Percentiles rank a stretch among this genome's conserved stretches.
phyloP scores from a whole-genome alignment of 2,329 filamentous ascomycete genomes.

The Pseudonectria foliicola region DNA sequence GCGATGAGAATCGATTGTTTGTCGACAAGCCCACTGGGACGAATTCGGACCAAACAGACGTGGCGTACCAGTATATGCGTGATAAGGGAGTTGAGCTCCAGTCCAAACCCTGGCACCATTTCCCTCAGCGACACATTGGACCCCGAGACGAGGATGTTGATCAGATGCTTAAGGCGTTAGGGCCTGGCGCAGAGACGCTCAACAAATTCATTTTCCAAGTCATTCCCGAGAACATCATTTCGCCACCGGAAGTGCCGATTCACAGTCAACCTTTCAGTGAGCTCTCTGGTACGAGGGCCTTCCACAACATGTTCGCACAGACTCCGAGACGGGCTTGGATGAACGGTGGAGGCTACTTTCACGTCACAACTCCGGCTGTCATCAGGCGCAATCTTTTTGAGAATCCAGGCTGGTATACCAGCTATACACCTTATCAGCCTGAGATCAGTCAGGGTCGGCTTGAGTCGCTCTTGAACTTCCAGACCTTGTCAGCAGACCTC shows the following conservation, averaged over 20 bases:
- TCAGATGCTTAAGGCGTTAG: conserved; percentile 73
- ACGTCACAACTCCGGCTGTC: conserved; percentile 77
- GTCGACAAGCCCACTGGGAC: too few relatives aligned
- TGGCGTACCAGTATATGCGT: conserved; percentile 17
- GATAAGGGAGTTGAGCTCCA: conserved; percentile 11
- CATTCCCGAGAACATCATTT: conserved; percentile 68
- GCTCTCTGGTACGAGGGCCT: conserved; percentile 12
- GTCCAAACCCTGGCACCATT: conserved; percentile 46
- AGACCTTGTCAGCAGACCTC: conserved; percentile 84
- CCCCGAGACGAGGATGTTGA: conserved; percentile 62
- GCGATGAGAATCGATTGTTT: too few relatives aligned
- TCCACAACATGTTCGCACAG: conserved; percentile 31
- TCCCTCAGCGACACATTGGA: conserved; percentile 70
- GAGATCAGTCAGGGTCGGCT: conserved; percentile 94
- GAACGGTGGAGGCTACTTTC: conserved; percentile 84
- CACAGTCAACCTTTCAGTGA: conserved; percentile 50
- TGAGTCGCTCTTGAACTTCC: conserved; percentile 90
- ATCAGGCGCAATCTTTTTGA: conserved; percentile 91
- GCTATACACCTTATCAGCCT: conserved; percentile 94
- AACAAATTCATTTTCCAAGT: conserved; percentile 84
- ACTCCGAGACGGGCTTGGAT: conserved; percentile 53
- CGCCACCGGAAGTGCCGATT: conserved; percentile 19
- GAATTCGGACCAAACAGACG: conserved; percentile 8
- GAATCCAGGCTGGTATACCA: conserved; percentile 95
- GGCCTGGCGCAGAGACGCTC: conserved; percentile 64